A percentile compares a stretch with the other conserved stretches of the same genome.
Conservation (phyloP, 352 stramenopile genomes). For the Plasmopara muralis region DNA sequence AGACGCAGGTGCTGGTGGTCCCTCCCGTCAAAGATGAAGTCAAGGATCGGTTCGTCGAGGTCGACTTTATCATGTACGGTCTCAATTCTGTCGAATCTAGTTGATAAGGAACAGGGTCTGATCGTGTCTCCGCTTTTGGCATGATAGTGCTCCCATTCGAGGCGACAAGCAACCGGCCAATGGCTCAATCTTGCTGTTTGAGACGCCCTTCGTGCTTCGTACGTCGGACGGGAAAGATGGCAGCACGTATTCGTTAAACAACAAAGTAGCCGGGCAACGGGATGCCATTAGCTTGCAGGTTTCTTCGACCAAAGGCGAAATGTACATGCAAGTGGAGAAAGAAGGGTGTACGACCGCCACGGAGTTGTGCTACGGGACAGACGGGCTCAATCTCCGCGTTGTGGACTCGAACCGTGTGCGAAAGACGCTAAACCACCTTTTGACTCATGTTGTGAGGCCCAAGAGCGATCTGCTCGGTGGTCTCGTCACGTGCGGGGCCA, state of each 20-base stretch:
- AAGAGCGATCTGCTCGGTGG: slow-evolving; percentile 43
- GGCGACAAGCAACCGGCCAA: slow-evolving; percentile 40
- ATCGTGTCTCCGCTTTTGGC: not conserved
- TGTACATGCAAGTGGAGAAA: slow-evolving; percentile 63
- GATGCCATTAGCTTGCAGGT: slow-evolving; percentile 53
- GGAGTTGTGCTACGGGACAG: slow-evolving; percentile 40
- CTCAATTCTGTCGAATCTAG: not conserved
- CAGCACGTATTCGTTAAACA: slow-evolving; percentile 68
- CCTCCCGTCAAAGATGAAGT: slow-evolving; percentile 38
- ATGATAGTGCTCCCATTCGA: slow-evolving; percentile 28
- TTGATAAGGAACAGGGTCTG: not conserved
- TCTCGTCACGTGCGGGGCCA: slow-evolving; percentile 39
- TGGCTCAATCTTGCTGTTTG: slow-evolving; percentile 52
- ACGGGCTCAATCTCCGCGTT: slow-evolving; percentile 36
- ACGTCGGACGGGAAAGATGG: slow-evolving; percentile 43
- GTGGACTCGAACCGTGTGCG: slow-evolving; percentile 72
- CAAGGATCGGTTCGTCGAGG: slow-evolving; percentile 35
- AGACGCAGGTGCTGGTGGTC: slow-evolving; percentile 46
- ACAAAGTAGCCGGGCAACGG: slow-evolving; percentile 51
- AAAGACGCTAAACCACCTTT: slow-evolving; percentile 58
- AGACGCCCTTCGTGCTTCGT: slow-evolving; percentile 60
- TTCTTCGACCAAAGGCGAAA: slow-evolving; percentile 53
- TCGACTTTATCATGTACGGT: slow-evolving; percentile 68
- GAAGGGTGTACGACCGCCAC: slow-evolving; percentile 38
- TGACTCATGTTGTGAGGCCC: slow-evolving; percentile 39